phyloP scores from a whole-genome alignment of 2,329 filamentous ascomycete species.

The Podosphaera fusca region DNA sequence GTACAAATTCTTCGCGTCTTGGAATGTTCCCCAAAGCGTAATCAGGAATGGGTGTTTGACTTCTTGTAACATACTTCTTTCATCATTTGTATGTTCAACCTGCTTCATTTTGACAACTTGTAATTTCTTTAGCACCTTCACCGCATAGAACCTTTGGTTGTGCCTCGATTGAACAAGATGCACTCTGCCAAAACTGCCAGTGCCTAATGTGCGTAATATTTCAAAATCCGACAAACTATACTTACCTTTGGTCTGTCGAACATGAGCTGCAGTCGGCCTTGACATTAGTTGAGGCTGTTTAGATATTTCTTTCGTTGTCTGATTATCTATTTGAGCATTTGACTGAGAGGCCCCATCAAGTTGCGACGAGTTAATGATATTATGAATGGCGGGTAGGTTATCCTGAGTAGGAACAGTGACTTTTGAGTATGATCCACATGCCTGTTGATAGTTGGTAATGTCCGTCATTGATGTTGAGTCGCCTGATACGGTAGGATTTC shows the following conservation, averaged over 20 bases:
- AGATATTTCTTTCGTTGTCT: neutral
- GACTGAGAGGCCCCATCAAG: constrained; percentile 21
- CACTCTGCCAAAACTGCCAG: constrained; percentile 88
- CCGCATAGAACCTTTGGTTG: constrained; percentile 92
- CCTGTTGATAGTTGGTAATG: constrained; percentile 15
- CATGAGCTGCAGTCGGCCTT: constrained; percentile 7
- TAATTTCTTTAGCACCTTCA: constrained; percentile 95
- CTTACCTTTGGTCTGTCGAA: constrained; percentile 78
- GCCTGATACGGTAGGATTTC: constrained; percentile 12
- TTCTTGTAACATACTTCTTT: constrained; percentile 82
- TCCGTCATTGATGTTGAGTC: constrained; percentile 16
- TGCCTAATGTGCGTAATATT: constrained; percentile 77
- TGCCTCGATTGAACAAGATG: constrained; percentile 95
- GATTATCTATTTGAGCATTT: constrained; percentile 8
- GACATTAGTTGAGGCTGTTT: neutral
- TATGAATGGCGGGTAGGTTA: constrained; percentile 61
- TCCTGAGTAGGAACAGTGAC: constrained; percentile 20
- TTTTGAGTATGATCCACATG: constrained; percentile 10
- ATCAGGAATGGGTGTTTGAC: constrained; percentile 97
- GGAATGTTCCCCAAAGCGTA: constrained; percentile 95
- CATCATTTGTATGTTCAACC: constrained; percentile 97
- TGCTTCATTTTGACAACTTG: constrained; percentile 99
- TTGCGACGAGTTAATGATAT: constrained; percentile 50
- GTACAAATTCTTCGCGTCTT: constrained; percentile 85
- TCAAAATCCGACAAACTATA: constrained; percentile 83